These are phyloP conservation scores for Nakazawaea populi DNA, from an alignment of 805 yeast genomes.

Conservation along the genomic window DNA sequence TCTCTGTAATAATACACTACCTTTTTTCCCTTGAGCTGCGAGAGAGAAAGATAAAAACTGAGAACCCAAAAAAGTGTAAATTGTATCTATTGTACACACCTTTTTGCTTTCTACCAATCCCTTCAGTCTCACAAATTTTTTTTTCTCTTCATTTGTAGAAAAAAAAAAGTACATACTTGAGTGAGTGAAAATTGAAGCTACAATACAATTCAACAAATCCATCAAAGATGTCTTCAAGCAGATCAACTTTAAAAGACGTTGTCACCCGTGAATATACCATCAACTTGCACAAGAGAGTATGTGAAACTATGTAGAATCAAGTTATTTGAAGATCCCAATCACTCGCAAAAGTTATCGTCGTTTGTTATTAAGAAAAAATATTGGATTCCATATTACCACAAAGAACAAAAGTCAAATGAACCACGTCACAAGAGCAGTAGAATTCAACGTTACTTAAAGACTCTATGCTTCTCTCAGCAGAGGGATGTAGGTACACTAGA, in stretches of 20 bases:
- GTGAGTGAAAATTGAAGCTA: neutral
- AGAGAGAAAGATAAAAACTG: neutral
- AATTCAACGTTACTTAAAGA: no score
- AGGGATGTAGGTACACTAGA: no score
- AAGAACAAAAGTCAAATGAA: no score
- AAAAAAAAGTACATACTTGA: neutral
- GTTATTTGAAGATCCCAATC: no score
- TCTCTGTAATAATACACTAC: no score
- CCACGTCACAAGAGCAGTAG: no score
- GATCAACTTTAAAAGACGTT: conserved; percentile 87
- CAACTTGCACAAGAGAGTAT: conserved; percentile 98
- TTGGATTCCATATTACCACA: no score
- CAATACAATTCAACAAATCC: neutral
- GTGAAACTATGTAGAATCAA: conserved; percentile 26
- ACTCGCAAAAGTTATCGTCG: no score
- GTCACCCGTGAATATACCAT: conserved; percentile 99
- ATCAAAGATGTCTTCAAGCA: conserved; percentile 27
- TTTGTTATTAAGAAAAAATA: no score
- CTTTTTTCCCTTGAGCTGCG: no score
- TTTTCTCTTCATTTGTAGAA: neutral
- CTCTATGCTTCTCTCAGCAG: no score
- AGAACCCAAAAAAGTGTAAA: neutral
- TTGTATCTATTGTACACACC: neutral
- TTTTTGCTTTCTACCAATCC: neutral
- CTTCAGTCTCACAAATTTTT: neutral